Percentiles rank a stretch among this genome's conserved stretches.
Conservation (phyloP, 345 rosid species). For the Heritiera fomes region DNA sequence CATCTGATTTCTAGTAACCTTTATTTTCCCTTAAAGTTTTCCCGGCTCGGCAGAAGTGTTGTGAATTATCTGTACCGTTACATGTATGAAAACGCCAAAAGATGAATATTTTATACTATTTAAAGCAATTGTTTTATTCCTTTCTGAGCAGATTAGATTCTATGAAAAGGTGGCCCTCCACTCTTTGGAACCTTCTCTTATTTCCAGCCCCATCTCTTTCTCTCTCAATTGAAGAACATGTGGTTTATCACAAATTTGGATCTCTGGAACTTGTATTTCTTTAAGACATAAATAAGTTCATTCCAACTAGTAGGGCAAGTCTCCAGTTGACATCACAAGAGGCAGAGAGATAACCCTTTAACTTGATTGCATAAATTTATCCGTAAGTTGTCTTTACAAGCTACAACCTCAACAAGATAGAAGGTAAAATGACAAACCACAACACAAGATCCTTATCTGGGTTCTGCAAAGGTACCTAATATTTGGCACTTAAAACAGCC, state of each 20-base stretch:
- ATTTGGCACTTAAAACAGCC: neutral
- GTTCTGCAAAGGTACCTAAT: constrained; percentile 9
- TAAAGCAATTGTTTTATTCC: neutral
- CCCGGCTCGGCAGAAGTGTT: neutral
- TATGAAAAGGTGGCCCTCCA: neutral
- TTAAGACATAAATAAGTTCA: neutral
- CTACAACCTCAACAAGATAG: neutral
- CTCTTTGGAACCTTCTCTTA: neutral
- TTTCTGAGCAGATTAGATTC: neutral
- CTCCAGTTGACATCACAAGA: neutral
- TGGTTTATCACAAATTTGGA: neutral
- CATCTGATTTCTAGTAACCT: neutral
- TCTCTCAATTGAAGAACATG: neutral
- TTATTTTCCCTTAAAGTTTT: neutral
- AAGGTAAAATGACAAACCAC: constrained; percentile 1
- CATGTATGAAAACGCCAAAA: neutral
- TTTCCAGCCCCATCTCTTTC: neutral
- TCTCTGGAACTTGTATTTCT: neutral
- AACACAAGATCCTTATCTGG: neutral
- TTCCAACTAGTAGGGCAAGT: neutral
- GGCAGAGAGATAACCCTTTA: neutral
- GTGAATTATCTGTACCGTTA: neutral
- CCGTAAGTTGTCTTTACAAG: neutral
- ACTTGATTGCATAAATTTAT: neutral
- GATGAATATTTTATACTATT: neutral